Base-by-base conservation (phyloP, 1,139 yeast species). In the Pichia sp. region DNA sequence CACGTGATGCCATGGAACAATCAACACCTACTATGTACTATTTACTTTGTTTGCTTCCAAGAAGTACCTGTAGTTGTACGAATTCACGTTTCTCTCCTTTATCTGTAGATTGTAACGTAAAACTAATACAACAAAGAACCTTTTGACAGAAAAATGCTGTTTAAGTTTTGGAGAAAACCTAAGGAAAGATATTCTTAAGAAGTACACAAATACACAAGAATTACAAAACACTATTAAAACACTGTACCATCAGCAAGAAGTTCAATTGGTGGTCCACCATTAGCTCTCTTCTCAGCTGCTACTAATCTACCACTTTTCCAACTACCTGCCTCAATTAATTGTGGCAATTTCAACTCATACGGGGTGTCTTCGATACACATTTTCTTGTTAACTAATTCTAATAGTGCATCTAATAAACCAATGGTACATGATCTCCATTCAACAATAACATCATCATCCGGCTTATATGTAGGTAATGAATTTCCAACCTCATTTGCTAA, bases 401-500 rank as follows among this genome's bases (percentile, higher is more conserved):
- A 67, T 8, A 80, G 63, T 55, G 69, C 63, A 60, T 81, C 86
- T 48, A 81, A 65, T 47, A 80, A 67, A 4, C 80, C 80, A 36
- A 81, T 76, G 0, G 83, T 81, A 51, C 73, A 68, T 25, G 83
- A 79, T 60, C 85, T 71, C 85, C 85, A 81, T 60, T 81, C 86
- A n/a, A 81, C 81, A 53, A 81, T 79, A 27, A 73, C 76, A 50
- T 81, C 84, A 56, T 79, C 79, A 36, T 71, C 74, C 1, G 84
- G 81, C 0, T 65, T 65, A 56, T 73, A 81, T 6, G 75, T 66
- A 33, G 85, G 84, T n/a, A 79, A 68, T 1, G 51, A 59, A 6
- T 62, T 54, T 0, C 61, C 65, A 8, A 67, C 60, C 38, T 67
- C 58, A 41, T 59, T 54, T 1, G 75, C 61, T 13, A 67, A 56